Base-by-base conservation (phyloP, 805 yeast genomes). In the Sporopachydermia quercuum region DNA sequence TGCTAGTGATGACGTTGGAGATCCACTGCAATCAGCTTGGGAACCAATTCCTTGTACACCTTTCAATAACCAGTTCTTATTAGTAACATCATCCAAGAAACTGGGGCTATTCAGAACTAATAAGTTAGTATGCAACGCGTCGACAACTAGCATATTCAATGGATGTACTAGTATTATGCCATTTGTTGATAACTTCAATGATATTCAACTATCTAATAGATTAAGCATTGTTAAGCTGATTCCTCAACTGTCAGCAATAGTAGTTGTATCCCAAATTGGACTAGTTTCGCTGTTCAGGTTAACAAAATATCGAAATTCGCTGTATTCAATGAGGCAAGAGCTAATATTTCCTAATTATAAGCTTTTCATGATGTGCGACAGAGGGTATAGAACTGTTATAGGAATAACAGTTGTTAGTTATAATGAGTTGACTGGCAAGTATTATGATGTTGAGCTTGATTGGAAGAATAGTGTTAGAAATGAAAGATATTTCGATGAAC, bases 231-330 rank as follows among this genome's bases (percentile, higher is more conserved):
- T 52, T 2, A 46, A 47, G 17, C 46, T 64, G 8, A 59, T 69
- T 4, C 66, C 67, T 0, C 62, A 60, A 36, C 40, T 70, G 3
- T 56, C 59, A 4, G 63, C 68, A n/a, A 52, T 60, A 11, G 49
- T 66, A 3, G 60, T 58, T 2, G 70, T 57, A 0, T 59, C 71
- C 1, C 71, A 67, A 37, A 55, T 61, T 3, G 74, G 74, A 0
- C 50, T 56, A n/a, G 57, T 65, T 13, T 50, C 66, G 0, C 46
- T 68, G 0, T 61, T 67, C 45, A 48, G 75, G 16, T 45, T 68
- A 19, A 66, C 68, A 2, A 49, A 57, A 19, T 61, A 58, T 43
- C 45, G 68, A 18, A 73, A 73, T 0, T 8, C 13, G 13, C 40
- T 66, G 1, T 56, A 54, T 44, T 55, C 62, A 15, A 47, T 68